Conservation (phyloP, 1,139 yeast species). For the Scheffersomyces cryptocercus region DNA sequence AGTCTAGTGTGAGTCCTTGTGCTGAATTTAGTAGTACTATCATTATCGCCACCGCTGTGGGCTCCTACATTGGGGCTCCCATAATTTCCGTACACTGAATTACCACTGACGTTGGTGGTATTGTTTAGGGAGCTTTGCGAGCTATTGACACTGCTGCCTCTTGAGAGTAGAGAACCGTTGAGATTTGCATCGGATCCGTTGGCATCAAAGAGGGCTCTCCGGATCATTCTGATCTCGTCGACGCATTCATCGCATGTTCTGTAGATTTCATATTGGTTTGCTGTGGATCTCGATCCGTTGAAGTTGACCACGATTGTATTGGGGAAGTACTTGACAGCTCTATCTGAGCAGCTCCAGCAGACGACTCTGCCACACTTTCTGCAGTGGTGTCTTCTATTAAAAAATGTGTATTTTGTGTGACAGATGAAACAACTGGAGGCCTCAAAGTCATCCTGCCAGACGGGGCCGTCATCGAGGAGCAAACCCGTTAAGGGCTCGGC, state of each 20-base stretch:
- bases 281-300: slow-evolving; percentile 23
- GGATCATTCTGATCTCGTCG: slow-evolving; percentile 59
- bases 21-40: slow-evolving; percentile 28
- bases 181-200: slow-evolving; percentile 1
- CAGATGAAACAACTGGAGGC: slow-evolving; percentile 67
- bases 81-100: too few species aligned
- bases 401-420: slow-evolving; percentile 54
- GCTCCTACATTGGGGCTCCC: too few species aligned
- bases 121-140: not conserved
- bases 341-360: slow-evolving; percentile 65
- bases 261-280: slow-evolving; percentile 35
- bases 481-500: too few species aligned
- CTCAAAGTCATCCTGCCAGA: slow-evolving; percentile 81
- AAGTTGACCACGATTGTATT: slow-evolving; percentile 38
- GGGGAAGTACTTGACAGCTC: slow-evolving; percentile 43
- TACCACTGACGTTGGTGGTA: too few species aligned
- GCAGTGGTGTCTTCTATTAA: slow-evolving; percentile 89
- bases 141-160: not conserved
- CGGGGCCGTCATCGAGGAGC: slow-evolving; percentile 1
- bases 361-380: slow-evolving; percentile 79
- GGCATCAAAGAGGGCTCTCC: slow-evolving; percentile 40
- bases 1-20: slow-evolving; percentile 18
- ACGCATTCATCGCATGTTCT: slow-evolving; percentile 76
- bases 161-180: too few species aligned
- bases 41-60: slow-evolving; percentile 1